Conservation (phyloP, 345 rosid species). For the Draba incana region DNA sequence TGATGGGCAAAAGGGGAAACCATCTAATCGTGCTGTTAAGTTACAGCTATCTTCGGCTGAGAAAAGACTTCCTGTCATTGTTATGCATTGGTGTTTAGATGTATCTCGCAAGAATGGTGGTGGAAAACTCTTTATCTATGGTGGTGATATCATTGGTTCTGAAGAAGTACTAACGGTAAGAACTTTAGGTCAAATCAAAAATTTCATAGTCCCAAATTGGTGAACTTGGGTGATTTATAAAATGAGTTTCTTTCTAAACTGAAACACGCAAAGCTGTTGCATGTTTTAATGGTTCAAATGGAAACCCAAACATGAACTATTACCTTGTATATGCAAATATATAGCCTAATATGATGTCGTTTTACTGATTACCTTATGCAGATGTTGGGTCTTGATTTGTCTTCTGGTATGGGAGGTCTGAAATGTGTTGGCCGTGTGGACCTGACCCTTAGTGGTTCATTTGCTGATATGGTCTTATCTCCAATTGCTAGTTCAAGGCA, state of each 20-base stretch:
- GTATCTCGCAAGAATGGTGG: slow-evolving; percentile 51
- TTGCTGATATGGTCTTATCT: slow-evolving; percentile 80
- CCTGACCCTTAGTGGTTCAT: slow-evolving; percentile 72
- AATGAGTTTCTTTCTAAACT: slow-evolving; percentile 15
- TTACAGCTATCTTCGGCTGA: slow-evolving; percentile 69
- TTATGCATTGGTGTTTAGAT: slow-evolving; percentile 63
- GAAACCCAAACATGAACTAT: slow-evolving; percentile 28
- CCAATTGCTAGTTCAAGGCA: slow-evolving; percentile 50
- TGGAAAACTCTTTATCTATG: slow-evolving; percentile 78
- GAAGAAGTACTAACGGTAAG: slow-evolving; percentile 82
- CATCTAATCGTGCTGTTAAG: slow-evolving; percentile 60
- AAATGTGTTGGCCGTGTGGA: slow-evolving; percentile 67
- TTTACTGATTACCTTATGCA: slow-evolving; percentile 44
- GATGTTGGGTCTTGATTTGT: slow-evolving; percentile 77
- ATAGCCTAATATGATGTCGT: slow-evolving; percentile 30
- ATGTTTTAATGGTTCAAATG: slow-evolving; percentile 24
- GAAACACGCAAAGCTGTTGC: slow-evolving; percentile 27
- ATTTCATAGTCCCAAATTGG: slow-evolving; percentile 28
- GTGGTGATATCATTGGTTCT: slow-evolving; percentile 85
- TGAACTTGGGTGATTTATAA: slow-evolving; percentile 13
- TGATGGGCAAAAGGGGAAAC: slow-evolving; percentile 47
- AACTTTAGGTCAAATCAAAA: slow-evolving; percentile 25
- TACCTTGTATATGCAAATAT: slow-evolving; percentile 22
- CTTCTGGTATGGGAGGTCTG: slow-evolving; percentile 63
- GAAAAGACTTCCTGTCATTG: slow-evolving; percentile 81